Evolutionary conservation across 768 basidiomycete species (phyloP).

Genomic region (Podaxis sp.): DNA sequence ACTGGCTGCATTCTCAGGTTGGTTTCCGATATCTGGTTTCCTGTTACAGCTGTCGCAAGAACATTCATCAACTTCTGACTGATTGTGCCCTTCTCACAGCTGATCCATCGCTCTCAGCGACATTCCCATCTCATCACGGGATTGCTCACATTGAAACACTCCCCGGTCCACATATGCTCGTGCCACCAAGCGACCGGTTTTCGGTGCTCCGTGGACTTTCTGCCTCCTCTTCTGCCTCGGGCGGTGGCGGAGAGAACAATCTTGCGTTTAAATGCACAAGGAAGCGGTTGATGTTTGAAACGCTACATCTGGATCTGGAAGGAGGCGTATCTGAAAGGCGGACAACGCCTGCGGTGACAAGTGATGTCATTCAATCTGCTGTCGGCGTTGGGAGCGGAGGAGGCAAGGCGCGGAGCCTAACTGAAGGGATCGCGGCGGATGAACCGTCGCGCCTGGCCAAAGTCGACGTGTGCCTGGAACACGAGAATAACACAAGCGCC

Average conservation of each 20-base stretch:
- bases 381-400: constrained; percentile 26
- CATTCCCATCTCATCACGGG: constrained; percentile 87
- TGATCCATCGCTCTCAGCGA: constrained; percentile 68
- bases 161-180: constrained; percentile 70
- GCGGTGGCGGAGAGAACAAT: constrained; percentile 91
- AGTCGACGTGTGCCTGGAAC: constrained; percentile 9
- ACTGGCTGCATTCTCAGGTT: constrained; percentile 78
- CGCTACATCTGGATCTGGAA: constrained; percentile 83
- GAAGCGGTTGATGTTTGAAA: constrained; percentile 86
- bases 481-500: not conserved
- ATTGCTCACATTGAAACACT: constrained; percentile 74
- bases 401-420: constrained; percentile 21
- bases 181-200: constrained; percentile 77
- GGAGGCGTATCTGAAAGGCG: constrained; percentile 80
- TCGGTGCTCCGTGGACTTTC: constrained; percentile 83
- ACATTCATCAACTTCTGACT: not conserved
- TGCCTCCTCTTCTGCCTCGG: constrained; percentile 44
- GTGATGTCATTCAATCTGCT: not conserved
- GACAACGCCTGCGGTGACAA: constrained; percentile 42
- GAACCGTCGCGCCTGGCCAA: constrained; percentile 33
- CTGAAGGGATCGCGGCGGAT: constrained; percentile 24
- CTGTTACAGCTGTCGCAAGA: not conserved
- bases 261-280: constrained; percentile 92
- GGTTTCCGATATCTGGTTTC: constrained; percentile 10
- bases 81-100: constrained; percentile 37